Percentiles rank a stretch among this genome's conserved stretches.
Evolutionary conservation across 2,329 filamentous ascomycete species (phyloP).

Genomic region (Ascochyta pisi): DNA sequence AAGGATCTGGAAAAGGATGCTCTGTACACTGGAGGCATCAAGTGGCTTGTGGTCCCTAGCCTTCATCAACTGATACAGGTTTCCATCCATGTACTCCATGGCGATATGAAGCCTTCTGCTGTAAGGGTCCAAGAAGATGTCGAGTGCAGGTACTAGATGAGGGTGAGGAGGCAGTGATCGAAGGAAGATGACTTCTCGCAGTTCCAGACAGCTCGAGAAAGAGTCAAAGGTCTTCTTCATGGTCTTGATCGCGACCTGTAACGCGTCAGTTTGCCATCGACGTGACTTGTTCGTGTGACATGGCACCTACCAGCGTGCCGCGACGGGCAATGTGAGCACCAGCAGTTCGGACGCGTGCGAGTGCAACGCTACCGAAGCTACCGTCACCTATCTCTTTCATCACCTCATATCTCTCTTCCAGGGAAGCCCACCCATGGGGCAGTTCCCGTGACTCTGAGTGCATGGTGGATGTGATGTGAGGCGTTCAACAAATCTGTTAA

Average conservation of each 20-base stretch:
- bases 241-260: constrained; percentile 95
- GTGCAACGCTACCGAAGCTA: constrained; percentile 93
- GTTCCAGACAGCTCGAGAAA: constrained; percentile 85
- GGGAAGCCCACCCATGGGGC: constrained; percentile 70
- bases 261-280: constrained; percentile 30
- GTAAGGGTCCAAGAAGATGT: constrained; percentile 97
- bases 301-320: constrained; percentile 82
- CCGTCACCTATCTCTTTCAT: constrained; percentile 98
- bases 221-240: constrained; percentile 99
- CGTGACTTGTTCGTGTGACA: constrained; percentile 12
- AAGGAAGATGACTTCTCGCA: constrained; percentile 96
- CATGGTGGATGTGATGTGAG: constrained; percentile 59
- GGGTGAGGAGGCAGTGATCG: constrained; percentile 85
- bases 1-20: constrained; percentile 96
- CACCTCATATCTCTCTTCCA: constrained; percentile 96
- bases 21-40: constrained; percentile 92
- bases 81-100: constrained; percentile 99
- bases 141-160: constrained; percentile 94
- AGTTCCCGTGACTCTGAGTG: constrained; percentile 75
- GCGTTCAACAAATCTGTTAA: constrained; percentile 20
- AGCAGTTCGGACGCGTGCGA: constrained; percentile 89
- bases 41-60: constrained; percentile 93
- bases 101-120: constrained; percentile 96
- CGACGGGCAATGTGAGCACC: constrained; percentile 87
- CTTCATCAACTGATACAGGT: constrained; percentile 99